Base-by-base conservation (phyloP, 169 alveolate genomes). In the Perkinsus marinus region DNA sequence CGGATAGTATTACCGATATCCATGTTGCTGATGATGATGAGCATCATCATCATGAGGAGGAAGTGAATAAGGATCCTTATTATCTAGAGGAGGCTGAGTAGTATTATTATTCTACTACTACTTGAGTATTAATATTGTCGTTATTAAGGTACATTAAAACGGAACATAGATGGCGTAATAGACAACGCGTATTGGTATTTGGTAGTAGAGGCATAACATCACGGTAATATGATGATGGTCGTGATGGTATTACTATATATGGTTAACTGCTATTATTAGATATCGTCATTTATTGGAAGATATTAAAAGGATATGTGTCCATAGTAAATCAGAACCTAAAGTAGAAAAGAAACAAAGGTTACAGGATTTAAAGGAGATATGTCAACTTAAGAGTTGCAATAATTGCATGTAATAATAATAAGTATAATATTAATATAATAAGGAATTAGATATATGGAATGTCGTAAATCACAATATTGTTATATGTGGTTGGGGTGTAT, bases 401-500 rank as follows among this genome's bases (percentile, higher is more conserved):
- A 95, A 95, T 92, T 95, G 95, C 89, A 94, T 97, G 57, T 89
- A 89, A 39, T 16, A 39, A 26, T 7, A 39, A 39, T 7, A 39
- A 43, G 22, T 46, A n/a, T 39, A 89, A 13, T 39, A 39, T 13
- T 39, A n/a, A n/a, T 89, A 26, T 13, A 0, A 5, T 9, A 10
- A 17, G 41, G 90, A 13, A 2, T 16, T 39, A 89, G 57, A 16
- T 89, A 89, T 43, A 7, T 96, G 95, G 92, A 94, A 97, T 68
- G 98, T 96, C 92, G 95, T 96, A 39, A 95, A 98, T 90, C 95
- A 95, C 93, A 39, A 89, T 39, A 97, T 94, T 93, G 96, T 92
- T 97, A 95, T 91, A 68, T 98, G 95, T 98, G 99, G 98, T 93
- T 98, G 38, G 96, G 97, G 26, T 96, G 97, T 92, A 96, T 97